Conservation (phyloP, 1,284 basidiomycete species). For the Spongiforma sp. region DNA sequence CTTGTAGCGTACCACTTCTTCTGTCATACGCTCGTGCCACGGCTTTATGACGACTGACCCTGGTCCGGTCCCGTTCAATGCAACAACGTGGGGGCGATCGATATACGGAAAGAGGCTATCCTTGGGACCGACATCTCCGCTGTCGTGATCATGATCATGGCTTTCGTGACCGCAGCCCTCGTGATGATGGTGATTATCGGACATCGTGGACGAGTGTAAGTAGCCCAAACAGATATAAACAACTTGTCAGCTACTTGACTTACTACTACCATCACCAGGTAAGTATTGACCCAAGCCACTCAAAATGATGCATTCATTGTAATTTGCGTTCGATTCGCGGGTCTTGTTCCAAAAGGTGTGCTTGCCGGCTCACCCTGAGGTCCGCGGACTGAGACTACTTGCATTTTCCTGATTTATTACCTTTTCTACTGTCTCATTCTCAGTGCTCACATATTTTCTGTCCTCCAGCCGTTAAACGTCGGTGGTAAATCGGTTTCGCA, state of each 20-base stretch:
- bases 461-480: constrained; percentile 4
- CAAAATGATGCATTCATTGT: constrained; percentile 66
- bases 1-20: constrained; percentile 54
- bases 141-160: constrained; percentile 58
- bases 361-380: constrained; percentile 76
- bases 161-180: constrained; percentile 60
- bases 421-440: constrained; percentile 1
- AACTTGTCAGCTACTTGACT: constrained; percentile 8
- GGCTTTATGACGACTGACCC: constrained; percentile 72
- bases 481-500: constrained; percentile 4
- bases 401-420: constrained; percentile 45
- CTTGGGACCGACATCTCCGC: constrained; percentile 56
- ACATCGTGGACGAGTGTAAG: constrained; percentile 8
- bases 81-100: constrained; percentile 74
- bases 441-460: constrained; percentile 17
- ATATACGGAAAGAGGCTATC: constrained; percentile 75
- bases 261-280: not conserved
- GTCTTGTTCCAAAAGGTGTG: constrained; percentile 69
- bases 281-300: not conserved
- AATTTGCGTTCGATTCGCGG: constrained; percentile 82
- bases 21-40: constrained; percentile 72
- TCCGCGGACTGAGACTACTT: constrained; percentile 70
- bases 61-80: constrained; percentile 61
- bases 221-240: constrained; percentile 16
- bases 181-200: constrained; percentile 56